Evolutionary conservation across 352 stramenopile species (phyloP), one percentile per base, ranked within the genome.

Genomic region (Globisporangium carolinianum): DNA sequence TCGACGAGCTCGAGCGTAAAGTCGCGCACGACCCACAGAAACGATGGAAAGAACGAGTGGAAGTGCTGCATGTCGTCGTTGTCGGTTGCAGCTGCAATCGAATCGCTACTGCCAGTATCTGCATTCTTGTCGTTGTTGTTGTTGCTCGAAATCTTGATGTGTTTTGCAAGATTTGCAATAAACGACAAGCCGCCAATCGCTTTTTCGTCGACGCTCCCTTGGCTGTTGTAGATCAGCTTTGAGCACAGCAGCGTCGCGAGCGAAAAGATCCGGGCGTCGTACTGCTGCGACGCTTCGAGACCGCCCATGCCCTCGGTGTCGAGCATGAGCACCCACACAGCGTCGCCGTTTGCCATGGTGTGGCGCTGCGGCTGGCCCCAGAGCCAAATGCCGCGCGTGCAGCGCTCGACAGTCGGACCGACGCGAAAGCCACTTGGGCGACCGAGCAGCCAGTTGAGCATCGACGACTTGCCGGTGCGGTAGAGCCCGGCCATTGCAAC

Each of bases 141-240:
- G 18, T 15, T 46, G 2, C 3, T 43, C 7, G 39, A 43, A 38
- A 94, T 63, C 41, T 90, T 86, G 66, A 96, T 93, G 62, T 92
- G 77, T 54, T 92, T 93, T 55, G 82, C 76, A 38, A 96, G 63
- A 63, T 95, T 94, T 8, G 82, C 85, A 57, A 96, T 91, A 66
- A 96, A 94, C 35, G 80, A 90, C 4, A 96, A 66, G 4, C 79
- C 82, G 47, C 74, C 67, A 51, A 96, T 94, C 14, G 87, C 85
- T 58, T 90, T 91, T 58, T 93, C 83, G 57, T 95, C 85, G 49
- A 96, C 82, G 37, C 72, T 90, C 9, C 83, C 83, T 56, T 89
- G 81, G 56, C 79, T 90, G 64, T 96, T 96, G 71, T 94, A 96
- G 54, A 96, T 85, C 46, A 96, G 71, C 57, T 87, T 90, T 49